These are phyloP conservation scores for Stromatinia cepivora DNA, from an alignment of 2,329 filamentous ascomycete genomes.

Conservation along the genomic window DNA sequence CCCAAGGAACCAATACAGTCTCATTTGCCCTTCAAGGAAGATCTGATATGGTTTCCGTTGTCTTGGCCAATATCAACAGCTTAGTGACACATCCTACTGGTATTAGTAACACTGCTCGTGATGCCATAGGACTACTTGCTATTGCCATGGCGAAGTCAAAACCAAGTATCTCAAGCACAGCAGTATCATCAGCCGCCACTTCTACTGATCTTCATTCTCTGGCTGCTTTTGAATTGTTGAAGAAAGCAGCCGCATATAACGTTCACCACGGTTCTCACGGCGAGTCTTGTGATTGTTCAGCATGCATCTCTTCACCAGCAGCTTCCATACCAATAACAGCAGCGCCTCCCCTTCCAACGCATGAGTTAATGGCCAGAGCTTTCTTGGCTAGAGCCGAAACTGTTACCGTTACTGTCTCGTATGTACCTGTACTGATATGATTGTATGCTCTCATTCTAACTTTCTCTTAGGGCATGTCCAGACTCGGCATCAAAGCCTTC, in stretches of 20 bases:
- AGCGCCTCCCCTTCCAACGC: conserved; percentile 16
- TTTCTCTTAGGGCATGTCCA: conserved; percentile 2
- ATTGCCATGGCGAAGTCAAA: conserved; percentile 21
- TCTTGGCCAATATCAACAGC: conserved; percentile 20
- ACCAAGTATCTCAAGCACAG: conserved; percentile 4
- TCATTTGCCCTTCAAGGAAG: conserved; percentile 19
- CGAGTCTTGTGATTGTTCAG: conserved; percentile 15
- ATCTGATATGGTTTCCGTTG: conserved; percentile 20
- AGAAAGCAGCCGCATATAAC: conserved; percentile 5
- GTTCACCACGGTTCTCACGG: conserved; percentile 1
- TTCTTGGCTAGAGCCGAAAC: conserved; percentile 11
- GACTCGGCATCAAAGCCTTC: not conserved
- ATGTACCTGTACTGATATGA: not conserved
- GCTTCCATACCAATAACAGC: conserved; percentile 7
- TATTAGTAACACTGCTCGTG: conserved; percentile 11
- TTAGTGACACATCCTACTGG: conserved; percentile 16
- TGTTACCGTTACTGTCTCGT: conserved; percentile 17
- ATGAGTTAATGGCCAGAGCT: conserved; percentile 16
- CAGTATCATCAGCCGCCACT: not conserved
- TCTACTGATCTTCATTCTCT: conserved; percentile 16
- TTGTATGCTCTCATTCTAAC: not conserved
- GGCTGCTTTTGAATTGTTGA: conserved; percentile 20
- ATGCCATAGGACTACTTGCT: conserved; percentile 21
- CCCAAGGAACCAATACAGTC: conserved; percentile 21
- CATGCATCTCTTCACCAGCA: conserved; percentile 6